Conservation (phyloP, 2,329 filamentous ascomycete genomes). For the Tolypocladium cylindrosporum region DNA sequence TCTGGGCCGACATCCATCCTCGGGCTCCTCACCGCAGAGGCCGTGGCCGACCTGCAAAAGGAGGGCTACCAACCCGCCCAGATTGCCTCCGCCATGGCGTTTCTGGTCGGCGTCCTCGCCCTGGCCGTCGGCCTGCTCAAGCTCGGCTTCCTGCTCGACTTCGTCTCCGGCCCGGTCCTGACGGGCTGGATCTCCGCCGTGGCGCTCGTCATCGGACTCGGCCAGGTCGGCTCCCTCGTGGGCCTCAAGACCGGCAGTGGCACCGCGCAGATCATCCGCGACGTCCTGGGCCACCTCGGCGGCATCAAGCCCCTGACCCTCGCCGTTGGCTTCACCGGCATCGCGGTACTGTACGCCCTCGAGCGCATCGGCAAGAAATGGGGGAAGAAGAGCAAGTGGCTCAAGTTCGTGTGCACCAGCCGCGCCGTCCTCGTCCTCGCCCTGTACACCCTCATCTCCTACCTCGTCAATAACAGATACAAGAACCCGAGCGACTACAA, state of each 20-base stretch:
- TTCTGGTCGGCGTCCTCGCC: constrained; percentile 53
- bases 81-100: constrained; percentile 50
- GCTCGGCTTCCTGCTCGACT: constrained; percentile 55
- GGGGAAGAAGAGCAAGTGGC: constrained; percentile 44
- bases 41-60: constrained; percentile 39
- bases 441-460: constrained; percentile 54
- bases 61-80: constrained; percentile 42
- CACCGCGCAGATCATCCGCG: constrained; percentile 47
- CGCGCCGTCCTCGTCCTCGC: constrained; percentile 51
- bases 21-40: constrained; percentile 52
- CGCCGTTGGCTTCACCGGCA: constrained; percentile 47
- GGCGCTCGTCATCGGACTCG: constrained; percentile 54
- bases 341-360: constrained; percentile 45
- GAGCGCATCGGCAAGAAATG: constrained; percentile 49
- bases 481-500: constrained; percentile 27
- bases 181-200: constrained; percentile 58
- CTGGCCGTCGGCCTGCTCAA: constrained; percentile 50
- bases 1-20: constrained; percentile 56
- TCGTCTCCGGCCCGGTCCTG: constrained; percentile 54
- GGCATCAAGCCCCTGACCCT: constrained; percentile 48
- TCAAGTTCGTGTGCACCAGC: constrained; percentile 50
- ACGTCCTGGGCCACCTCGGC: constrained; percentile 46
- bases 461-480: constrained; percentile 46
- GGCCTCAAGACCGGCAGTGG: constrained; percentile 42
- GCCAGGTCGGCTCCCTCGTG: constrained; percentile 52